These are phyloP conservation scores for Tetragonia tetragonoides DNA, from an alignment of 148 eudicot genomes.

Conservation along the genomic window DNA sequence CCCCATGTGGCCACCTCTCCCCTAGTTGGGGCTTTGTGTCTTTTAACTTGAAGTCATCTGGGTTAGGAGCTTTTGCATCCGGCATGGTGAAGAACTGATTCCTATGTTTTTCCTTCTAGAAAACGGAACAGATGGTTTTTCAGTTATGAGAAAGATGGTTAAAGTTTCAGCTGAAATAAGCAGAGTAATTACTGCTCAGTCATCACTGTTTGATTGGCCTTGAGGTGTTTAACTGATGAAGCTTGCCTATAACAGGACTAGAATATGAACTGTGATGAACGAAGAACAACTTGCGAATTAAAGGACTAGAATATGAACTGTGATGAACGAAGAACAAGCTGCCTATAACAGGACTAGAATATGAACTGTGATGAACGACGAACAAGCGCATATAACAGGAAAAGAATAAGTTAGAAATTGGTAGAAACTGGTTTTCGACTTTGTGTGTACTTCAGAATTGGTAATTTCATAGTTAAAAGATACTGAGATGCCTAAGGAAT, in stretches of 20 bases:
- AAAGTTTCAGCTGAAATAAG: not conserved
- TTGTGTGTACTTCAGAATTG: not conserved
- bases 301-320: not conserved
- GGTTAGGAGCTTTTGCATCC: slow-evolving; percentile 27
- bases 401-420: not conserved
- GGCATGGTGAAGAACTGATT: slow-evolving; percentile 18
- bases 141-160: not conserved
- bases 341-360: not conserved
- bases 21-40: slow-evolving; percentile 75
- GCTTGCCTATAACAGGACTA: not conserved
- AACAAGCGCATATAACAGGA: no score
- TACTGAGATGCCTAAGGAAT: not conserved
- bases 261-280: no score
- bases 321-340: not conserved
- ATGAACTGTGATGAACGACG: no score
- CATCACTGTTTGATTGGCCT: slow-evolving; percentile 10
- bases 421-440: not conserved
- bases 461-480: not conserved
- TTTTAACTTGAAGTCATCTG: slow-evolving; percentile 61
- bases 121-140: not conserved
- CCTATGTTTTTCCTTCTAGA: not conserved
- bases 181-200: not conserved
- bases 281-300: not conserved
- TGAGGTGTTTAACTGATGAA: not conserved
- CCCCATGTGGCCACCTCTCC: slow-evolving; percentile 84